A percentile compares a stretch with the other conserved stretches of the same genome.
phyloP scores from a whole-genome alignment of 148 eudicot species.

The Hydrangea macrophylla region DNA sequence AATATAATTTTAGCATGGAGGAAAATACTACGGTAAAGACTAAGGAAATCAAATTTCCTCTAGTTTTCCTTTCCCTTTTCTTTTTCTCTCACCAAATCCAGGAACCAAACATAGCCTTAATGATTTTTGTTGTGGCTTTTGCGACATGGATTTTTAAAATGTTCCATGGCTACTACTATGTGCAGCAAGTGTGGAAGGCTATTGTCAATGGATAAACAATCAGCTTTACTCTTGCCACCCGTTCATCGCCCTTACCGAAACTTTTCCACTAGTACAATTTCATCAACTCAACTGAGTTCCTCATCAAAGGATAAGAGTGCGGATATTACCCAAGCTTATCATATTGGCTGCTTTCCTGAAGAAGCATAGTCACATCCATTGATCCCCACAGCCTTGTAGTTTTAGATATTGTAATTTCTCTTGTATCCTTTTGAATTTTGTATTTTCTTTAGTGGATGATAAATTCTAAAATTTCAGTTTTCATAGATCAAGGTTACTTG shows the following conservation, averaged over 20 bases:
- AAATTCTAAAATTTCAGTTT: not conserved
- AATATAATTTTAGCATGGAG: too few species aligned
- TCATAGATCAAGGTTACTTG: too few species aligned
- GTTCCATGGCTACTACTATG: constrained; percentile 5
- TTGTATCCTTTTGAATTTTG: not conserved
- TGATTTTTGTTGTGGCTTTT: constrained; percentile 2
- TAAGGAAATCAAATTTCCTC: too few species aligned
- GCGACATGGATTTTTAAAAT: not conserved
- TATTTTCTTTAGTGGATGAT: not conserved
- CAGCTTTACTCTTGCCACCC: constrained; percentile 67
- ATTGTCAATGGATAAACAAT: constrained; percentile 75
- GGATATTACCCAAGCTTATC: constrained; percentile 49
- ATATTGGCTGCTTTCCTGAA: constrained; percentile 63
- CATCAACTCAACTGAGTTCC: constrained; percentile 23
- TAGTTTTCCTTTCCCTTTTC: too few species aligned
- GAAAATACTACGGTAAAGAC: too few species aligned
- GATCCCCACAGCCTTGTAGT: not conserved
- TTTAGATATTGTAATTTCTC: not conserved
- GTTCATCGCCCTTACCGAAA: constrained; percentile 63
- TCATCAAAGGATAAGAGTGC: constrained; percentile 26
- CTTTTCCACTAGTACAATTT: constrained; percentile 33
- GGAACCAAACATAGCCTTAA: too few species aligned
- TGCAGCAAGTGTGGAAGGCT: constrained; percentile 82
- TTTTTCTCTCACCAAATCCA: too few species aligned
- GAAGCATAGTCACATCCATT: constrained; percentile 30